Percentiles rank a stretch among this genome's conserved stretches.
These are phyloP conservation scores for Achlya hypogyna DNA, from an alignment of 352 stramenopile genomes.

Conservation along the genomic window DNA sequence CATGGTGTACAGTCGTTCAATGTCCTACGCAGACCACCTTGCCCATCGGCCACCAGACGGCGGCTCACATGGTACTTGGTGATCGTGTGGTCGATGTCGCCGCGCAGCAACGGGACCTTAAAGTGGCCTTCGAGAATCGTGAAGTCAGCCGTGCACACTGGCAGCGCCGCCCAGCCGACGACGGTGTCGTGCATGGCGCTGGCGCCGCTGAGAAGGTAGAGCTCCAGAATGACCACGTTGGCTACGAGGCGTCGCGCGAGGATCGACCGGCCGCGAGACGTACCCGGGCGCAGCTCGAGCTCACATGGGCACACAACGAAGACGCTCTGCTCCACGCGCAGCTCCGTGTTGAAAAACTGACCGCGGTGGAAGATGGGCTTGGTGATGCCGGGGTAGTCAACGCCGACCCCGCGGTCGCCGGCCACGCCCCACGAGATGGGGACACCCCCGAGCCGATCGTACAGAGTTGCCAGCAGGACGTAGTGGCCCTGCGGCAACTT, in stretches of 20 bases:
- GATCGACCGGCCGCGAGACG: slow-evolving; percentile 45
- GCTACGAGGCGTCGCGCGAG: slow-evolving; percentile 23
- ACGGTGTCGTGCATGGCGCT: slow-evolving; percentile 40
- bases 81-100: slow-evolving; percentile 76
- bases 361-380: slow-evolving; percentile 66
- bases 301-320: slow-evolving; percentile 68
- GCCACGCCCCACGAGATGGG: slow-evolving; percentile 18
- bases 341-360: slow-evolving; percentile 76
- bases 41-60: background rate
- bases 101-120: slow-evolving; percentile 72
- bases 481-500: slow-evolving; percentile 72
- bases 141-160: slow-evolving; percentile 55
- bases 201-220: slow-evolving; percentile 26
- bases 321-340: slow-evolving; percentile 68
- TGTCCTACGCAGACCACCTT: slow-evolving; percentile 28
- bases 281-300: slow-evolving; percentile 42
- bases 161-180: slow-evolving; percentile 78
- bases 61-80: slow-evolving; percentile 41
- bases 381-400: slow-evolving; percentile 34
- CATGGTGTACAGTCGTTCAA: slow-evolving; percentile 52
- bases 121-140: slow-evolving; percentile 63
- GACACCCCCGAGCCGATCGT: slow-evolving; percentile 68
- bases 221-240: slow-evolving; percentile 40
- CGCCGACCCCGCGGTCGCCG: slow-evolving; percentile 17
- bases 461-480: slow-evolving; percentile 74